Evolutionary conservation across 139 green algal species (phyloP).

Genomic region (Pseudopediastrum boryanum): DNA sequence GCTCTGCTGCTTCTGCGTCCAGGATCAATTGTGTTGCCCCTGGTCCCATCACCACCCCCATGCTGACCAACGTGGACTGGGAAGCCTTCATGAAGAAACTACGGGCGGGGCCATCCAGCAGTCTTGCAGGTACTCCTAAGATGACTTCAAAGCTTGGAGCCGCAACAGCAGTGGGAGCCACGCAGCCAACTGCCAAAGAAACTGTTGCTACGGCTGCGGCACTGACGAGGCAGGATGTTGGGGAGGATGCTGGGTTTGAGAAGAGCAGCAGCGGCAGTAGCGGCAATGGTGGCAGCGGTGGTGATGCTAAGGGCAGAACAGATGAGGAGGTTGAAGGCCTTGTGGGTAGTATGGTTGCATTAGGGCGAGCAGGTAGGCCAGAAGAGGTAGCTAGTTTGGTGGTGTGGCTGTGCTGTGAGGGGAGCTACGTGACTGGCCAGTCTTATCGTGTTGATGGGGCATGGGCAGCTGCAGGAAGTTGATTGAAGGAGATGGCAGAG

Average conservation of each 20-base stretch:
- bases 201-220: neutral
- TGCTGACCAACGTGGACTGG: neutral
- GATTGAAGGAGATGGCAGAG: too few relatives aligned
- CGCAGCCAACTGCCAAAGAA: neutral
- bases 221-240: too few relatives aligned
- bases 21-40: neutral
- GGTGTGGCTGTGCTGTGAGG: slow-evolving; percentile 27
- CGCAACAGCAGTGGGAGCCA: neutral
- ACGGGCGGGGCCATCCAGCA: neutral
- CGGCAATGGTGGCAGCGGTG: neutral
- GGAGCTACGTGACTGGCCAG: slow-evolving; percentile 23
- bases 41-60: slow-evolving; percentile 6
- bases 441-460: too few relatives aligned
- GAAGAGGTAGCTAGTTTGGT: slow-evolving; percentile 15
- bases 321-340: neutral
- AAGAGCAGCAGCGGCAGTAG: neutral
- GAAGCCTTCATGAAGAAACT: neutral
- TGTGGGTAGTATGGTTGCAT: too few relatives aligned
- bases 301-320: neutral
- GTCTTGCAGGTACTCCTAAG: neutral
- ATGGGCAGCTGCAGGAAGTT: too few relatives aligned
- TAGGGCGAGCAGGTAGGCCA: neutral
- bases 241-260: neutral
- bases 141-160: too few relatives aligned
- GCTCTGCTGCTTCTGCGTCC: neutral